Evolutionary conservation across 2,329 filamentous ascomycete species (phyloP).

Genomic region (Helotiales sp.): DNA sequence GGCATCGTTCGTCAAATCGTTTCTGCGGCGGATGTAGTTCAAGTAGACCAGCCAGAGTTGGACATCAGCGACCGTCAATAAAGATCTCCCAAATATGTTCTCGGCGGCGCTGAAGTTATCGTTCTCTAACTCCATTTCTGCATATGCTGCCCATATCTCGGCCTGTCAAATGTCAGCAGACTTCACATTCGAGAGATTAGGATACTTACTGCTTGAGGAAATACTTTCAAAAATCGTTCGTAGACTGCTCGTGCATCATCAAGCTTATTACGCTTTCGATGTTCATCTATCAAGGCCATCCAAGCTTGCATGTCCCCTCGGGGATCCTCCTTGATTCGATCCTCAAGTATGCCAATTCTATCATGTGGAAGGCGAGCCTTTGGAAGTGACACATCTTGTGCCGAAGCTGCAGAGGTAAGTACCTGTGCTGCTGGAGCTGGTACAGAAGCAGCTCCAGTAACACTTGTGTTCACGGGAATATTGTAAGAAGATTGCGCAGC

Average conservation of each 20-base stretch:
- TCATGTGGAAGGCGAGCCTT: slow-evolving; percentile 46
- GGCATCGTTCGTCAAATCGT: slow-evolving; percentile 82
- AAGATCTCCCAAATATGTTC: slow-evolving; percentile 78
- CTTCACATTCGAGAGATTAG: slow-evolving; percentile 9
- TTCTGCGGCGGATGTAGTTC: slow-evolving; percentile 90
- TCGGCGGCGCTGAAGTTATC: slow-evolving; percentile 84
- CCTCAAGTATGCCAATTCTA: slow-evolving; percentile 65
- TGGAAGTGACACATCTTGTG: slow-evolving; percentile 37
- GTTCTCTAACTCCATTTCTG: slow-evolving; percentile 85
- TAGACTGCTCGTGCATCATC: slow-evolving; percentile 82
- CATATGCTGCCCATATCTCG: slow-evolving; percentile 87
- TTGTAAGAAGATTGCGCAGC: slow-evolving; percentile 31
- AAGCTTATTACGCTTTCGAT: slow-evolving; percentile 79
- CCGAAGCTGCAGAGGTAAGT: slow-evolving; percentile 37
- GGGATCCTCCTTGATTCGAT: slow-evolving; percentile 89
- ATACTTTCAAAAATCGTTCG: slow-evolving; percentile 84
- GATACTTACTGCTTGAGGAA: slow-evolving; percentile 84
- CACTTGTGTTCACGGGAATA: slow-evolving; percentile 38
- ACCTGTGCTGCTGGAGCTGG: slow-evolving; percentile 33
- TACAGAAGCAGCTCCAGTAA: slow-evolving; percentile 33
- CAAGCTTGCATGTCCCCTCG: slow-evolving; percentile 92
- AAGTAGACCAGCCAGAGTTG: slow-evolving; percentile 92
- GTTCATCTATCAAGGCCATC: slow-evolving; percentile 83
- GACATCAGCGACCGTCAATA: slow-evolving; percentile 81
- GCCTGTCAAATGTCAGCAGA: slow-evolving; percentile 63